Evolutionary conservation across 2,329 filamentous ascomycete genomes (phyloP).

Genomic region (Hymenoscyphus occultus): DNA sequence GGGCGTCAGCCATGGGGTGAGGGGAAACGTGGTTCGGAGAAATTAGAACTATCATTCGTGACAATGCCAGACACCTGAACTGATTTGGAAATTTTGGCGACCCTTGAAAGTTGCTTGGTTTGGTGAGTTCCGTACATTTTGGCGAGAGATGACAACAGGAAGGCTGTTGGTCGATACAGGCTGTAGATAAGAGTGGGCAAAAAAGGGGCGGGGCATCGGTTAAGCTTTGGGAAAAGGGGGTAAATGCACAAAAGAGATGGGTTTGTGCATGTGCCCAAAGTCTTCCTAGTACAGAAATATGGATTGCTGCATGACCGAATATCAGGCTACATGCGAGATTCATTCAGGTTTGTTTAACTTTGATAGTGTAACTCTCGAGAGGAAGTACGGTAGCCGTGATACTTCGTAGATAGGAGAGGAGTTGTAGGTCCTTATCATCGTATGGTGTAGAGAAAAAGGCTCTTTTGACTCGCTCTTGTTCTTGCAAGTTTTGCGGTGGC

Average conservation of each 20-base stretch:
- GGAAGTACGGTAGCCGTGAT: background rate
- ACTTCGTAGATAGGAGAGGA: background rate
- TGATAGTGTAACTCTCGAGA: background rate
- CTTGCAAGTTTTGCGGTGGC: background rate
- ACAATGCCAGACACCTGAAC: background rate
- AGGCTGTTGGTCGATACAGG: background rate
- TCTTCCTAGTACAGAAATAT: background rate
- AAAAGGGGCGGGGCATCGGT: background rate
- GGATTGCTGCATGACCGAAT: conserved; percentile 2
- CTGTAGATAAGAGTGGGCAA: background rate
- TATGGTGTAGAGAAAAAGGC: background rate
- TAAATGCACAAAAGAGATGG: background rate
- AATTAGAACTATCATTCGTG: background rate
- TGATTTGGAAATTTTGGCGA: background rate
- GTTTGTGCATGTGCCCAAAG: background rate
- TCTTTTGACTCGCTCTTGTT: background rate
- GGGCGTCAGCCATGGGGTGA: background rate
- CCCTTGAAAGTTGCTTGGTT: background rate
- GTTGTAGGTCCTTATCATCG: too few relatives aligned
- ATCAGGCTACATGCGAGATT: background rate
- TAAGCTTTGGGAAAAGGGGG: background rate
- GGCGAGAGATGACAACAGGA: background rate
- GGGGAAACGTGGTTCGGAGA: conserved; percentile 3
- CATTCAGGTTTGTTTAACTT: background rate
- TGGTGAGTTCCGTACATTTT: background rate